Base-by-base conservation (phyloP, 2,329 filamentous ascomycete species). In the Aspergillus costaricaensis region DNA sequence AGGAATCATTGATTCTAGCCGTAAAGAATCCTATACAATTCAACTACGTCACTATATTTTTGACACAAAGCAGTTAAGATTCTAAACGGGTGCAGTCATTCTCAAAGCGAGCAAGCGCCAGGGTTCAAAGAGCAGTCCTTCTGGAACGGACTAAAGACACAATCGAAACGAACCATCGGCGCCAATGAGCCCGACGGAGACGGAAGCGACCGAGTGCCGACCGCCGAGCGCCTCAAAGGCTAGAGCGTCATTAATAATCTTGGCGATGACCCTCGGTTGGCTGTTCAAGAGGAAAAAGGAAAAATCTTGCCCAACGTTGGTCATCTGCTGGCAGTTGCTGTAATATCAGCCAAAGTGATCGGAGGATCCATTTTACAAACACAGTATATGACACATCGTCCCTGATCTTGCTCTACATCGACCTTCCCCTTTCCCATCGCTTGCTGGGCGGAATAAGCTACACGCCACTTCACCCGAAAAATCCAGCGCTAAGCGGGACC, bases 401-500 rank as follows among this genome's bases (percentile, higher is more conserved):
- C n/a, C 41, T 44, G 6, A 21, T 7, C 12, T 36, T 36, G 32
- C 32, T 23, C 12, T 23, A 43, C 12, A 21, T 21, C 41, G 10
- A 21, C 21, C 41, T 44, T 23, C 41, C 51, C 19, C 51, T 23
- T 12, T 39, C 8, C n/a, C 36, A 19, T 30, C 15, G 52, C 8
- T 43, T 25, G 19, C 32, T 41, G 41, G 53, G 39, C n/a, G n/a
- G 44, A 55, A 47, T 55, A 55, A 55, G 39, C 53, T 44, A 25
- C 19, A 23, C 53, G 43, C 53, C 23, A 47, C 53, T 43, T n/a
- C 5, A 10, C 38, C 23, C 53, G 39, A 54, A 43, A 21, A 21
- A n/a, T 44, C 53, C 53, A 44, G 53, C 53, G 43, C 53, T 55
- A 55, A 55, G 43, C 53, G 53, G 41, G 43, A 55, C 39, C 53